Percentiles rank a stretch among this genome's conserved stretches.
Evolutionary conservation across 768 basidiomycete species (phyloP).

Genomic region (Podaxis rugospora): DNA sequence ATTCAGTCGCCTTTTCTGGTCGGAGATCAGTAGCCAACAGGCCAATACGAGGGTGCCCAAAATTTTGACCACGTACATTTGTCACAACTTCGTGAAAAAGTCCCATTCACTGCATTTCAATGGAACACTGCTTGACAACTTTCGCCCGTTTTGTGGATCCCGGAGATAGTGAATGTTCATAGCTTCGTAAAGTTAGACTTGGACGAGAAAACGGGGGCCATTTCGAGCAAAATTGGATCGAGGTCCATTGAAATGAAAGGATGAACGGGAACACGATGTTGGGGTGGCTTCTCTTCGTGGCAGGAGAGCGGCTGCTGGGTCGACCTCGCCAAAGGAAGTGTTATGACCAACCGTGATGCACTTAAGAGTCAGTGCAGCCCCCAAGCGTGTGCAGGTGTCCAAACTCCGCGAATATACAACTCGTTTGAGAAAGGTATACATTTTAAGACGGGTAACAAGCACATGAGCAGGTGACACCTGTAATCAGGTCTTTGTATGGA

Average conservation of each 20-base stretch:
- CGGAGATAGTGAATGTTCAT: conserved; percentile 5
- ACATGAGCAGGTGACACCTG: background rate
- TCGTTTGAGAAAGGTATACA: conserved; percentile 7
- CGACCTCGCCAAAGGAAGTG: conserved; percentile 1
- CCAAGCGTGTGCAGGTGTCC: conserved; percentile 11
- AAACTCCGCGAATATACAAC: conserved; percentile 23
- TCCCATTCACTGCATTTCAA: background rate
- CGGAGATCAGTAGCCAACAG: background rate
- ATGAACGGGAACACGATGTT: conserved; percentile 4
- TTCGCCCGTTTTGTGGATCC: background rate
- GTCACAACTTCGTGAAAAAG: background rate
- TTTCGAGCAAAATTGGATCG: background rate
- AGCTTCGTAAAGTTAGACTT: background rate
- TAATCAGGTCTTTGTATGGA: background rate
- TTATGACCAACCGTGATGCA: background rate
- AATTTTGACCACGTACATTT: background rate
- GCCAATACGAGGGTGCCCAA: background rate
- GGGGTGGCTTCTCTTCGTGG: conserved; percentile 12
- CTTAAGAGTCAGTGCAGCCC: background rate
- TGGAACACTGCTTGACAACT: background rate
- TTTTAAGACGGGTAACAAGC: background rate
- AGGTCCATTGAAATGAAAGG: conserved; percentile 4
- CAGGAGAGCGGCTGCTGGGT: background rate
- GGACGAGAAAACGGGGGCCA: background rate
- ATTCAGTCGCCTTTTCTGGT: background rate